A percentile compares a stretch with the other conserved stretches of the same genome.
Conservation (phyloP, 345 rosid species). For the Angophora floribunda region DNA sequence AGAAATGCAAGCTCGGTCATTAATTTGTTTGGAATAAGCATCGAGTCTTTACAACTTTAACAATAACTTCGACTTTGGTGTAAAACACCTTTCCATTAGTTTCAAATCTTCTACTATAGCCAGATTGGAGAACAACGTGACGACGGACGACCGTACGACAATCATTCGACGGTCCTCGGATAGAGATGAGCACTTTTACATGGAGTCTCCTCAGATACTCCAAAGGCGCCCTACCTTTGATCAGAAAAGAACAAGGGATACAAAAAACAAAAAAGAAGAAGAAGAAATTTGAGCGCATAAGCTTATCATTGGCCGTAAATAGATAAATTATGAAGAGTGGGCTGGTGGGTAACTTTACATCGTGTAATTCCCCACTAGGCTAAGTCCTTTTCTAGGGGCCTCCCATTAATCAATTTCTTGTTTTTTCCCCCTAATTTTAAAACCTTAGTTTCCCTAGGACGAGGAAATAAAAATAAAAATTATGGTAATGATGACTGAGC, state of each 20-base stretch:
- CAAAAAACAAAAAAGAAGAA: not conserved
- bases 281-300: not conserved
- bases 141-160: not conserved
- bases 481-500: fast-evolving
- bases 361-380: not conserved
- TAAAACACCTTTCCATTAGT: not conserved
- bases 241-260: not conserved
- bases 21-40: not conserved
- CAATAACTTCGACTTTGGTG: not conserved
- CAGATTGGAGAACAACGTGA: not conserved
- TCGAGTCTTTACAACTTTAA: not conserved
- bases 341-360: not conserved
- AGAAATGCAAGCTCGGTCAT: not conserved
- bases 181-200: not conserved
- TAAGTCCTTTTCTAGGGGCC: not conserved
- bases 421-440: not conserved
- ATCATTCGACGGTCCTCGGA: not conserved
- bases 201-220: not conserved
- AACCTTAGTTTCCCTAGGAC: not conserved
- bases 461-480: not conserved
- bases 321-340: not conserved
- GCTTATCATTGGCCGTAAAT: not conserved
- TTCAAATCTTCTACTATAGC: not conserved
- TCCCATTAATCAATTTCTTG: not conserved
- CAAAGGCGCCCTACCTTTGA: not conserved